Evolutionary conservation across 345 rosid genomes (phyloP), one percentile per base, ranked within the genome.

Genomic region (Populus euphratica): DNA sequence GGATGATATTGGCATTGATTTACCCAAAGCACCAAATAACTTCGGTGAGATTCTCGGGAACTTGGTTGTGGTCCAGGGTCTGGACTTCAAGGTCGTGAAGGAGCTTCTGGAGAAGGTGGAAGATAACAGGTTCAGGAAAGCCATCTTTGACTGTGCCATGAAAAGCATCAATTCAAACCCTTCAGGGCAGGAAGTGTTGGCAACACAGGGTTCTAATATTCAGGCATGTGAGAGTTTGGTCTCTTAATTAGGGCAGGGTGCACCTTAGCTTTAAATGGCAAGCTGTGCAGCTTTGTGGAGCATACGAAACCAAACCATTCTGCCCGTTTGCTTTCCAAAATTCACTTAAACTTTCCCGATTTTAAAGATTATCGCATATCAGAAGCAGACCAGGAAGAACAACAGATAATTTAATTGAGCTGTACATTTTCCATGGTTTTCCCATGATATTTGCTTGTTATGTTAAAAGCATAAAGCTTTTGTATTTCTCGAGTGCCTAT

Each of bases 1-100:
- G 69, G 95, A 93, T 80, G 97, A 93, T 64, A 68, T 92, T 16
- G 94, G 86, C 13, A 92, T 93, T 25, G 98, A 93, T 79, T 77
- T 88, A n/a, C 98, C 97, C 0, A 90, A 81, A 73, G 98, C 97
- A 1, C 97, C 93, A 5, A 82, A 74, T 76, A 86, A 83, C 78
- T 93, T 90, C 75, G 95, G 95, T 21, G 91, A 89, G 76, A 84
- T 92, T 56, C 72, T 93, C 6, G 97, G 97, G 75, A 85, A 83
- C 72, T 84, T 94, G 44, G 76, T 92, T 44, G 67, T 84, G 81
- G 82, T 81, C 0, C 82, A 81, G 31, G 88, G 78, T 14, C 79
- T 85, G 44, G 83, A 88, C 78, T 90, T 92, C 67, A 80, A 80
- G 38, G 68, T 82, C 73, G 85, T 92, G 70, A 86, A 79, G 69